Conservation (phyloP, 2,329 filamentous ascomycete genomes). For the Metarhizium brunneum region DNA sequence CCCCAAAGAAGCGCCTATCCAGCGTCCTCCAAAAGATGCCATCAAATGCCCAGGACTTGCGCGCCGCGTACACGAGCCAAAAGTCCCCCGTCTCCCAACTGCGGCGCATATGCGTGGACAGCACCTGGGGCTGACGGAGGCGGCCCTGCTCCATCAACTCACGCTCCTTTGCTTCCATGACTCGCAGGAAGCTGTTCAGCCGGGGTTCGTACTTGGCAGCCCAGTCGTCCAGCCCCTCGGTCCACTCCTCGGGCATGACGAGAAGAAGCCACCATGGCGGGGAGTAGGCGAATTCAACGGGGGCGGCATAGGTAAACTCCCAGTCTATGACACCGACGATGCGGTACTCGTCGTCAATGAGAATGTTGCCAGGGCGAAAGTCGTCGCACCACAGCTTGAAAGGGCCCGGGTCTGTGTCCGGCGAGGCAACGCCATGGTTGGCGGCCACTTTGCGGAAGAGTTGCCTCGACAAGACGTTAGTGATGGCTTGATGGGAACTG, state of each 20-base stretch:
- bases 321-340: conserved; percentile 29
- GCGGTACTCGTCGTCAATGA: conserved; percentile 16
- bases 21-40: background rate
- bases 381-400: background rate
- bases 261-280: conserved; percentile 31
- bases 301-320: conserved; percentile 28
- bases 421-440: background rate
- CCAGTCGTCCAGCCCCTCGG: conserved; percentile 20
- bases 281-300: conserved; percentile 22
- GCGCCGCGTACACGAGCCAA: background rate
- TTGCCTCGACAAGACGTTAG: too few relatives aligned
- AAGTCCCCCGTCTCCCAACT: background rate
- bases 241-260: conserved; percentile 22
- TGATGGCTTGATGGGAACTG: too few relatives aligned
- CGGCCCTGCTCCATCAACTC: background rate
- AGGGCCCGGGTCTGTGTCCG: background rate
- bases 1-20: too few relatives aligned
- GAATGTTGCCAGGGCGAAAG: conserved; percentile 19
- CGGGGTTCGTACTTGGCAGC: conserved; percentile 20
- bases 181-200: conserved; percentile 22
- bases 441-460: background rate
- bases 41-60: background rate
- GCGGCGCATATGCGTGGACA: background rate
- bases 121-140: background rate
- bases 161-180: conserved; percentile 19